phyloP scores from a whole-genome alignment of 805 yeast genomes.

The Candida loeiensis region DNA sequence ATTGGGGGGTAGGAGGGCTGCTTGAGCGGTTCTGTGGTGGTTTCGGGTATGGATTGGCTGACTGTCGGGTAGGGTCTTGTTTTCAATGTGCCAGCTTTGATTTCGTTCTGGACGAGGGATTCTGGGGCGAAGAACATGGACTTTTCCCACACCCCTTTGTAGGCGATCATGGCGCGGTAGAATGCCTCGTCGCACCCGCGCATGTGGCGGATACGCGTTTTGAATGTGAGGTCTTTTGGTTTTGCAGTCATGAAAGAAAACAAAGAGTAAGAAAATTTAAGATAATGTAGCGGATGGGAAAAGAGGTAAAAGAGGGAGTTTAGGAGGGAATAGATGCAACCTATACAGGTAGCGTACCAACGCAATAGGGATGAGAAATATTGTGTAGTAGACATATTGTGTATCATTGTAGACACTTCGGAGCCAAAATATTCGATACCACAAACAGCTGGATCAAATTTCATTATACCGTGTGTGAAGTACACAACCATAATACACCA shows the following conservation, averaged over 20 bases:
- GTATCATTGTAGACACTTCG: no score
- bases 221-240: constrained; percentile 24
- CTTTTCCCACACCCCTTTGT: constrained; percentile 50
- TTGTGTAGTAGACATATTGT: no score
- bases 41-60: constrained; percentile 11
- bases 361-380: no score
- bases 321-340: no score
- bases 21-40: background rate
- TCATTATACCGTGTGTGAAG: no score
- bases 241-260: constrained; percentile 3
- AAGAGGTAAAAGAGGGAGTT: background rate
- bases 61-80: constrained; percentile 11
- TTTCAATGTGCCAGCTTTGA: constrained; percentile 8
- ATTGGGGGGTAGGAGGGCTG: background rate
- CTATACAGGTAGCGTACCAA: no score
- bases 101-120: constrained; percentile 18
- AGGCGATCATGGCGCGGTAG: constrained; percentile 39
- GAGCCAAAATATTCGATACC: no score
- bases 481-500: no score
- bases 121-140: constrained; percentile 43
- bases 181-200: constrained; percentile 50
- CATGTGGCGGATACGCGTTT: constrained; percentile 30
- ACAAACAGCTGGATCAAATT: no score
- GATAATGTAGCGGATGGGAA: background rate
- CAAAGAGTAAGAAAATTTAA: background rate